Percentiles rank a stretch among this genome's conserved stretches.
These are phyloP conservation scores for Zygosaccharomyces pseudobailii DNA, from an alignment of 1,139 yeast species.

Conservation along the genomic window DNA sequence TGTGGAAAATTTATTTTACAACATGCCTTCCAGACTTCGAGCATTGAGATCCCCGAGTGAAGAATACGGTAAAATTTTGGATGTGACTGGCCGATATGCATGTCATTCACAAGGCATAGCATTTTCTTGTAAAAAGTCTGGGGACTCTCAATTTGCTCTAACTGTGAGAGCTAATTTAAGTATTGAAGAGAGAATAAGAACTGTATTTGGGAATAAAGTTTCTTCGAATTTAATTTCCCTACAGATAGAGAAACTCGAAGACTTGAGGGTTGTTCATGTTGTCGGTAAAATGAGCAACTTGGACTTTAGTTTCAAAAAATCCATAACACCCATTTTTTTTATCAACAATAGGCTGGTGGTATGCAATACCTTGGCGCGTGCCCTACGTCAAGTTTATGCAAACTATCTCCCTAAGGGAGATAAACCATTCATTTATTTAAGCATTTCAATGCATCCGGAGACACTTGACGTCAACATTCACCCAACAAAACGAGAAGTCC, in stretches of 20 bases:
- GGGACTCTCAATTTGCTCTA: conserved; percentile 56
- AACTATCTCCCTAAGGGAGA: conserved; percentile 74
- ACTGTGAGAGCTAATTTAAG: conserved; percentile 46
- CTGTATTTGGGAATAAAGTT: conserved; percentile 64
- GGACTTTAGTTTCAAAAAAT: conserved; percentile 65
- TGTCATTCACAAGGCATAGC: conserved; percentile 68
- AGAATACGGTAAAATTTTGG: conserved; percentile 72
- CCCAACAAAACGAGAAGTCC: conserved; percentile 91
- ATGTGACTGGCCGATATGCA: conserved; percentile 80
- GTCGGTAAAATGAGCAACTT: conserved; percentile 67
- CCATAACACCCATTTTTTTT: conserved; percentile 66
- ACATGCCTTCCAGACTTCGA: conserved; percentile 72
- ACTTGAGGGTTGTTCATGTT: conserved; percentile 47
- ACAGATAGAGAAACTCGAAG: conserved; percentile 31
- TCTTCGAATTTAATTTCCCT: conserved; percentile 62
- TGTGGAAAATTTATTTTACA: conserved; percentile 88
- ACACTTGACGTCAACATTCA: conserved; percentile 91
- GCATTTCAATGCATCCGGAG: conserved; percentile 58
- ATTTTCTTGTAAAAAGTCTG: conserved; percentile 72
- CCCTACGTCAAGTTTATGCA: conserved; percentile 59
- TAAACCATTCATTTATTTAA: conserved; percentile 71
- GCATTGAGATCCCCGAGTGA: conserved; percentile 65
- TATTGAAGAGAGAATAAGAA: conserved; percentile 63
- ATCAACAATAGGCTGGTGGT: conserved; percentile 79
- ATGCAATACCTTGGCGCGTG: conserved; percentile 74